Evolutionary conservation across 257 asterid species (phyloP).

Genomic region (Solanum tarijense): DNA sequence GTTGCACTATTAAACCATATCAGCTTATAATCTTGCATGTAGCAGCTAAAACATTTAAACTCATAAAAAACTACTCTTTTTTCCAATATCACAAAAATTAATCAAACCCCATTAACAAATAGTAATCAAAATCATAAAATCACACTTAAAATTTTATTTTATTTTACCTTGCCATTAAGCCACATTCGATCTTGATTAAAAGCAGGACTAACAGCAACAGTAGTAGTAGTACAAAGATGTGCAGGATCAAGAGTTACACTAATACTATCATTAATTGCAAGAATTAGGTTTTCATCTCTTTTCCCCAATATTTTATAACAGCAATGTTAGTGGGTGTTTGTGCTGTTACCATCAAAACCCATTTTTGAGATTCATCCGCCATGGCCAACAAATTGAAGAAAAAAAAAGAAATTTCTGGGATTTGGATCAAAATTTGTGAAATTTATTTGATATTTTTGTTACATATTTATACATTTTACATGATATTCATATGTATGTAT

Average conservation of each 20-base stretch:
- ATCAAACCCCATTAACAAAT: neutral
- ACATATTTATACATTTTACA: neutral
- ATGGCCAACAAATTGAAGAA: neutral
- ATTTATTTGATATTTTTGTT: neutral
- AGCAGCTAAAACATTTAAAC: neutral
- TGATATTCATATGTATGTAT: neutral
- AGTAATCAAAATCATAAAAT: neutral
- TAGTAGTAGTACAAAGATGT: conserved; percentile 95
- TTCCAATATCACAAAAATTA: neutral
- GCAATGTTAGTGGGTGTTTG: conserved; percentile 97
- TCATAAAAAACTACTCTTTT: neutral
- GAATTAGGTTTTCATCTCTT: conserved; percentile 67
- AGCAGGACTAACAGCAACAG: conserved; percentile 86
- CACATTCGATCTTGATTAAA: conserved; percentile 78
- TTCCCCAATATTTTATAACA: conserved; percentile 95
- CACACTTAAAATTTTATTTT: neutral
- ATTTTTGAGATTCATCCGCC: conserved; percentile 10
- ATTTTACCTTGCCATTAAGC: conserved; percentile 74
- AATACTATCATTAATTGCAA: conserved; percentile 88
- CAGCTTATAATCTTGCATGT: neutral
- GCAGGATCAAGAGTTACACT: conserved; percentile 91
- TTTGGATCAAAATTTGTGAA: neutral
- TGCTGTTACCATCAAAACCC: conserved; percentile 75
- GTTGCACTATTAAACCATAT: neutral
- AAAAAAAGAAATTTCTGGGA: neutral